Base-by-base conservation (phyloP, 2,329 filamentous ascomycete genomes). In the Aureobasidium uvarum region DNA sequence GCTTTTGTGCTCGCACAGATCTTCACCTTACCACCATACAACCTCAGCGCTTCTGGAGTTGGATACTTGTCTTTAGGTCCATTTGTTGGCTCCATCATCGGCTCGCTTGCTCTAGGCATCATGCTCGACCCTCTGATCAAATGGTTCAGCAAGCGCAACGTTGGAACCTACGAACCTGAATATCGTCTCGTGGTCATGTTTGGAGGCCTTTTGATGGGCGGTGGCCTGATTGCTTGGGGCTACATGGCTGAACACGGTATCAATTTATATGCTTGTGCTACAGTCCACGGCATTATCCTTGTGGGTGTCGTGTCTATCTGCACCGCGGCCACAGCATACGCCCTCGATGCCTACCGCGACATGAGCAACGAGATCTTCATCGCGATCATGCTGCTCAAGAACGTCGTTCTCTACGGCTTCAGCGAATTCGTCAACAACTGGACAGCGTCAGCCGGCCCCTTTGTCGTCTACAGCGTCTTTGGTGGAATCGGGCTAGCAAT, bases 111-210 rank as follows among this genome's bases (percentile, higher is more conserved):
- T 45, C 70, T 77, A 0, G 74, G 74, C 2, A 68, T 70, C 1
- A 70, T 74, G 11, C 71, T 75, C 10, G 78, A 80, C 65, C 75
- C 75, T 5, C 60, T 78, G 3, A 76, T 77, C 62, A 74, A 72
- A 46, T 80, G 75, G 72, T 77, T 82, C 64, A 79, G 81, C 4
- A 79, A 78, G 70, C 78, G 75, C 67, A 84, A 84, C 70, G 74
- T 73, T 23, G 82, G 82, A n/a, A 74, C 83, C 55, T 84, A 84
- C 71, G 82, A 84, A 69, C 83, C 82, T 5, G 82, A 84, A 69
- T 84, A 83, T 69, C 78, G 82, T 11, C 74, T 82, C 10, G 73
- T 80, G 1, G 72, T 77, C 28, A 71, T 75, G 41, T 8, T 52
- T 33, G 45, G 43, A 10, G 60, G 60, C 0, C n/a, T 63, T 6